Base-by-base conservation (phyloP, 2,329 filamentous ascomycete genomes). In the Chlorencoelia australis region DNA sequence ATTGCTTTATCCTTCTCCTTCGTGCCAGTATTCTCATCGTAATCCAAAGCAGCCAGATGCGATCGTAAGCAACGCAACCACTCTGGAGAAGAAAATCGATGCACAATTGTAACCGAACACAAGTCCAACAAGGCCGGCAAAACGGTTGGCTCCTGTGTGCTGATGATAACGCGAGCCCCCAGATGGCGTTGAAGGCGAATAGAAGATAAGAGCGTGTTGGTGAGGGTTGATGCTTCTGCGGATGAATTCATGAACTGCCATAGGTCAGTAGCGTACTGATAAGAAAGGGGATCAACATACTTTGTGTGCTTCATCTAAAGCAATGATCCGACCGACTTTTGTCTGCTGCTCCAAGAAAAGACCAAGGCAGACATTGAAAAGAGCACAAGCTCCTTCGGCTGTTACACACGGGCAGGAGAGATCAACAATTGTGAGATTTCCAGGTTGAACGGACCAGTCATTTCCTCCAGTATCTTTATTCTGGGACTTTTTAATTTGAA, bases 231-330 rank as follows among this genome's bases (percentile, higher is more conserved):
- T 1, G 72, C 70, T 26, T 78, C 74, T 0, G 64, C 55, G 0
- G 69, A 68, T 1, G 64, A 61, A 9, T 67, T 71, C 68, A 85
- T 75, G 52, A 78, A 85, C 59, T 48, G 33, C 20, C 3, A 36
- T 8, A 4, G 20, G 9, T 28, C 7, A 32, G 25, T 11, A n/a
- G 27, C 11, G n/a, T 8, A 16, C n/a, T n/a, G 11, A 2, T 15
- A 4, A 7, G 18, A 10, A 24, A 19, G 19, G 11, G 18, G 8
- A 13, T 7, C 24, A 15, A 30, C 46, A 33, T 55, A 72, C 69
- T 49, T 87, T 87, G 53, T 91, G 83, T 0, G 83, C 83, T 52
- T 89, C 82, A 43, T 89, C 82, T 0, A 88, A 62, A 0, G 79
- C 80, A 10, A 88, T 59, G 24, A 87, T 63, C 4, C 75, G 67